These are phyloP conservation scores for Podospora didyma DNA, from an alignment of 495 filamentous ascomycete genomes.

Conservation along the genomic window DNA sequence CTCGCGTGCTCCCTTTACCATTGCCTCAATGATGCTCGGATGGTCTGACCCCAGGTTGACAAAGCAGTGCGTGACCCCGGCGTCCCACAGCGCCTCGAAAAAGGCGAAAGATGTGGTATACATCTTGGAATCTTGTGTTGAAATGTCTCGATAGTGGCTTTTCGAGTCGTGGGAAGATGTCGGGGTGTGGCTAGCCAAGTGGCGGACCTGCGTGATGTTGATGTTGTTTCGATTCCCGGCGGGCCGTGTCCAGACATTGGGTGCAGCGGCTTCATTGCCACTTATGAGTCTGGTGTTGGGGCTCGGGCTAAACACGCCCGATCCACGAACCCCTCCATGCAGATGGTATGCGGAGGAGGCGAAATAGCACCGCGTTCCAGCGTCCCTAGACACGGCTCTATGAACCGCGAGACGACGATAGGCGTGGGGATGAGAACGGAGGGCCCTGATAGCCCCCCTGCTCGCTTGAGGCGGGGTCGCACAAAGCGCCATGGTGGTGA, in stretches of 20 bases:
- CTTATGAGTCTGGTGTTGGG: not conserved
- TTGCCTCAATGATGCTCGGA: conserved; percentile 89
- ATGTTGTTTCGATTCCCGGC: not conserved
- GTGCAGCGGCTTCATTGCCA: not conserved
- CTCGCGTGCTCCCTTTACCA: conserved; percentile 77
- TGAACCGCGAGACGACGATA: not conserved
- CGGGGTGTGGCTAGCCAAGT: not conserved
- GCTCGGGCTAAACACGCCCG: not conserved
- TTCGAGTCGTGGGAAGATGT: not conserved
- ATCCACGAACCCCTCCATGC: not conserved
- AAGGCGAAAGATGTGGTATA: conserved; percentile 66
- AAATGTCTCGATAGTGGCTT: not conserved
- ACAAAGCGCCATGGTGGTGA: not conserved
- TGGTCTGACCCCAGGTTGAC: conserved; percentile 96
- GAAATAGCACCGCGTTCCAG: not conserved
- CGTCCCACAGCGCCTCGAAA: conserved; percentile 93
- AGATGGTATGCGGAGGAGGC: not conserved
- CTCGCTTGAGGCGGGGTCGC: not conserved
- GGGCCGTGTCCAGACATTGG: not conserved
- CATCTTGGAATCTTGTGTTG: conserved; percentile 27
- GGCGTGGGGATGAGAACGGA: not conserved
- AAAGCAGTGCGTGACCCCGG: conserved; percentile 84
- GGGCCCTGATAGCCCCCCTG: not conserved
- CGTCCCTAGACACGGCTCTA: not conserved
- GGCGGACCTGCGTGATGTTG: not conserved